Percentiles rank a stretch among this genome's conserved stretches.
Evolutionary conservation across 495 filamentous ascomycete species (phyloP).

Genomic region (Xylaria sp.): DNA sequence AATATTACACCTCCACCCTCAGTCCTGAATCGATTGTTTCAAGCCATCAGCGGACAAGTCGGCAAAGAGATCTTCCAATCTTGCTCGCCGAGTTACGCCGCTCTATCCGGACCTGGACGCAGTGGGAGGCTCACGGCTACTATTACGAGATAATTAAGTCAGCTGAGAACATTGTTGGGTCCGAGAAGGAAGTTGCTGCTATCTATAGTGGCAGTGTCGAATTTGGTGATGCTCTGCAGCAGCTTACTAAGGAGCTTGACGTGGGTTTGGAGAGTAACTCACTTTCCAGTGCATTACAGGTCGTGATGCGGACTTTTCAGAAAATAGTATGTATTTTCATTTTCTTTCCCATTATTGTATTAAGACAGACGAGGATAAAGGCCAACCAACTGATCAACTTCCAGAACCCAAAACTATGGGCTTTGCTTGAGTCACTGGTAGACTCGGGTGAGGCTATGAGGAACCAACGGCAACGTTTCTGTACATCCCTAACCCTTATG

Average conservation of each 20-base stretch:
- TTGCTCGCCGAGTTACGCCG: neutral
- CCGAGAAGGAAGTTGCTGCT: neutral
- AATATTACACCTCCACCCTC: conserved; percentile 12
- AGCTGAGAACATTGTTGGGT: neutral
- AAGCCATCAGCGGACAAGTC: conserved; percentile 11
- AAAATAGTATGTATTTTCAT: conserved; percentile 7
- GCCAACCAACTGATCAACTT: neutral
- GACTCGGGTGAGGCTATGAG: conserved; percentile 1
- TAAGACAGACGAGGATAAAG: neutral
- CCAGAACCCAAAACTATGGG: conserved; percentile 3
- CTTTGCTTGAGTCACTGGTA: conserved; percentile 4
- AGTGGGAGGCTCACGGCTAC: conserved; percentile 16
- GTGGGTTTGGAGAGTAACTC: neutral
- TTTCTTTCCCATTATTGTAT: neutral
- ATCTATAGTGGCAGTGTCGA: neutral
- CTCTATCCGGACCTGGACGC: conserved; percentile 5
- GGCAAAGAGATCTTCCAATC: neutral
- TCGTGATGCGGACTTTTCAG: conserved; percentile 12
- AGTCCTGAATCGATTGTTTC: conserved; percentile 10
- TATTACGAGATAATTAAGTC: conserved; percentile 8
- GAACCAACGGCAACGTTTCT: conserved; percentile 10
- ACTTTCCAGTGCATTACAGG: neutral
- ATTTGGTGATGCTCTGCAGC: neutral
- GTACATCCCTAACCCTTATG: conserved; percentile 7
- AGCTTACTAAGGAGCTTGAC: conserved; percentile 3